Evolutionary conservation across 2,329 filamentous ascomycete species (phyloP), one percentile per base, ranked within the genome.

Genomic region (Bimuria novae-zelandiae): DNA sequence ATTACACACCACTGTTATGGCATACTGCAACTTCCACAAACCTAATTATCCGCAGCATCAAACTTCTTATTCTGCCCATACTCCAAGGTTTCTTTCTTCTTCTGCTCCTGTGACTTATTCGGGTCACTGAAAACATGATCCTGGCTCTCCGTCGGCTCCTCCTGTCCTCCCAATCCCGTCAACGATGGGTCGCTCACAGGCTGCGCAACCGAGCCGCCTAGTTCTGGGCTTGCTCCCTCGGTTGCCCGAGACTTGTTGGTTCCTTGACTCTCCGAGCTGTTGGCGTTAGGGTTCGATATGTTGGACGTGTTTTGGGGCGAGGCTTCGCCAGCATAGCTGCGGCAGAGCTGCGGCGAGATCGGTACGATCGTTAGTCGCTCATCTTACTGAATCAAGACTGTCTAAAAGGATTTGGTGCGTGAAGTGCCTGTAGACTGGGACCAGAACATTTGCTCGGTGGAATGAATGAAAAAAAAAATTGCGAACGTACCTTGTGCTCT

Each of bases 121-220:
- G 58, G 60, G 36, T 61, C 52, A 47, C 58, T 44, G 45, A 59
- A 61, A 52, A 62, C 55, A 10, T 55, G n/a, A n/a, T 51, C 60
- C 42, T 62, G 56, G 39, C 58, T 62, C 46, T 61, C 33, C 3
- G 56, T 61, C 4, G 40, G 49, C 58, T 59, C 54, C 12, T 62
- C 52, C 17, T 55, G 50, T 11, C 45, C 39, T n/a, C 54, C 56
- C n/a, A 42, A 33, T 0, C 50, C 51, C 21, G 51, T 43, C 1
- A 56, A 42, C 16, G 56, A 49, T 14, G 58, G 54, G 7, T 59
- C 48, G 30, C 54, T 59, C 3, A 62, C 50, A 11, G 56, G 58
- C 6, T 44, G 60, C 4, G 51, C 40, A 19, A 53, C 33, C 7
- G 60, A 61, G 7, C 52, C 55, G 23, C 41, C 51, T 22, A 59